These are phyloP conservation scores for Entomortierella beljakovae DNA, from an alignment of 192 early-diverging fungal genomes.

Conservation along the genomic window DNA sequence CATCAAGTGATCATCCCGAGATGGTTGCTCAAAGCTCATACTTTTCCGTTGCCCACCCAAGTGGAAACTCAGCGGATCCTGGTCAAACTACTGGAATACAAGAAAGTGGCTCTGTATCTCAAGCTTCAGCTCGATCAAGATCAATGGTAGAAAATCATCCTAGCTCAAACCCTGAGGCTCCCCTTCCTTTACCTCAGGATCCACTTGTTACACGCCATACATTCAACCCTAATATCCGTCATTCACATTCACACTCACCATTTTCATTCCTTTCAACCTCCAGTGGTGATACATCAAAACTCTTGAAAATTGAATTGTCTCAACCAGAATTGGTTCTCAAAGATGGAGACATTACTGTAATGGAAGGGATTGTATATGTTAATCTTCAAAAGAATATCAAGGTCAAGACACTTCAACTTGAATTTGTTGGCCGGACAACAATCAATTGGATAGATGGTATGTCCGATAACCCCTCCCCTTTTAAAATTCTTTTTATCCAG, in stretches of 20 bases:
- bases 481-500: not conserved
- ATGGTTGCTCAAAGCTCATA: constrained; percentile 26
- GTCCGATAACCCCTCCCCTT: not conserved
- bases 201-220: not conserved
- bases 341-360: constrained; percentile 4
- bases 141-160: not conserved
- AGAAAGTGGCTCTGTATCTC: not conserved
- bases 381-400: constrained; percentile 40
- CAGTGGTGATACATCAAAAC: constrained; percentile 17
- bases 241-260: constrained; percentile 20
- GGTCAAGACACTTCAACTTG: constrained; percentile 41
- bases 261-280: constrained; percentile 36
- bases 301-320: constrained; percentile 27
- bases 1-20: constrained; percentile 31
- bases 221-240: not conserved
- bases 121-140: not conserved
- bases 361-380: constrained; percentile 32
- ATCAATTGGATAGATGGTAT: constrained; percentile 52
- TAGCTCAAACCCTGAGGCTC: constrained; percentile 10
- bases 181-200: not conserved
- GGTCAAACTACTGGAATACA: constrained; percentile 8
- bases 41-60: too few species aligned
- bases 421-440: constrained; percentile 41
- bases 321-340: constrained; percentile 28
- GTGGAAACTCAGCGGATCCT: too few species aligned